Conservation (phyloP, 805 yeast species). For the Saccharomycopsis fermentans region DNA sequence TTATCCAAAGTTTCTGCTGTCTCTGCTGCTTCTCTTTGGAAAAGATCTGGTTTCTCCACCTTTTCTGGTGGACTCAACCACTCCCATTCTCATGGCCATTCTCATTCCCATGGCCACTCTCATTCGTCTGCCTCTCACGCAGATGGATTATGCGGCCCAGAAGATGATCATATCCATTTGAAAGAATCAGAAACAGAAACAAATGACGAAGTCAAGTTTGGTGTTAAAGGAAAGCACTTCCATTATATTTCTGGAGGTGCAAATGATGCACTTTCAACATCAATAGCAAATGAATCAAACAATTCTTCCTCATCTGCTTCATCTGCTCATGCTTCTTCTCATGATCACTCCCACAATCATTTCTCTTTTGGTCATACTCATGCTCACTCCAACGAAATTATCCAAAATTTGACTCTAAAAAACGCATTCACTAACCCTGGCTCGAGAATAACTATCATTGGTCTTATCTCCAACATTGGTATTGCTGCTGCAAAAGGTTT, state of each 20-base stretch:
- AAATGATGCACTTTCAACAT: conserved; percentile 11
- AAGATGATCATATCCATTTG: conserved; percentile 33
- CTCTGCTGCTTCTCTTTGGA: neutral
- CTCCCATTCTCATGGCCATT: conserved; percentile 19
- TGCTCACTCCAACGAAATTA: conserved; percentile 23
- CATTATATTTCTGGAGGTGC: conserved; percentile 14
- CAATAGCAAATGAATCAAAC: conserved; percentile 1
- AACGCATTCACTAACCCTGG: conserved; percentile 51
- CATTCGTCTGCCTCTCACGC: conserved; percentile 23
- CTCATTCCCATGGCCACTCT: conserved; percentile 23
- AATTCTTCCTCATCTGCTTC: neutral
- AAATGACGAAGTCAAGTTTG: conserved; percentile 31
- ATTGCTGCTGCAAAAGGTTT: conserved; percentile 80
- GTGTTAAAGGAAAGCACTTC: conserved; percentile 19
- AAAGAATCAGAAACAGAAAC: conserved; percentile 34
- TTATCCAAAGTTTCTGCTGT: neutral
- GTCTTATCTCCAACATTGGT: conserved; percentile 70
- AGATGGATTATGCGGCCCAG: conserved; percentile 10
- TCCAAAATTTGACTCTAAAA: conserved; percentile 11
- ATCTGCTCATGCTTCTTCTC: neutral
- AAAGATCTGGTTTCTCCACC: neutral
- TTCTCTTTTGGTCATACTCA: conserved; percentile 22
- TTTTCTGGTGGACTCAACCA: neutral
- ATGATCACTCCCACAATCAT: conserved; percentile 7
- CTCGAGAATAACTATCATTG: conserved; percentile 87